Conservation (phyloP, 1,284 basidiomycete species). For the Lignosus rhinocerotis region DNA sequence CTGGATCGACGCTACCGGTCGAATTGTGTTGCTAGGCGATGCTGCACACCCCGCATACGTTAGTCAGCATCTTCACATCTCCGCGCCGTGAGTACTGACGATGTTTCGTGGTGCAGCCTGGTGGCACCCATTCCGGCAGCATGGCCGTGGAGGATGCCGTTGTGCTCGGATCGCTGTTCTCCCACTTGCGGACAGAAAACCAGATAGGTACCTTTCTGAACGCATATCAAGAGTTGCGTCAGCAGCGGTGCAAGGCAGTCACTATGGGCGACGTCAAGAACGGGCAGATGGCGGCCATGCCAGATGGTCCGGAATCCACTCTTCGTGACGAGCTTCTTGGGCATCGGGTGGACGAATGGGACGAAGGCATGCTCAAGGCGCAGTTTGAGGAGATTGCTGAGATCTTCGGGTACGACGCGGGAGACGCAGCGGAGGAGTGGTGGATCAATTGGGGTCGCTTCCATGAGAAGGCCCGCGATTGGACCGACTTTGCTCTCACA, state of each 20-base stretch:
- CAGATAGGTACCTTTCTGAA: constrained; percentile 45
- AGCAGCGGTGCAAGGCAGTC: constrained; percentile 39
- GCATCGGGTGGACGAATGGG: constrained; percentile 21
- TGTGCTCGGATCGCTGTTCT: constrained; percentile 48
- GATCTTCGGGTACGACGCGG: constrained; percentile 36
- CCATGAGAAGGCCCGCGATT: constrained; percentile 17
- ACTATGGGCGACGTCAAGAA: constrained; percentile 39
- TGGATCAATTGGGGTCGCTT: constrained; percentile 38
- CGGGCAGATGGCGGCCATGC: constrained; percentile 36
- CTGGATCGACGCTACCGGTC: constrained; percentile 53
- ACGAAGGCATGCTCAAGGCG: constrained; percentile 28
- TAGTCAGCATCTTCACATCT: constrained; percentile 34
- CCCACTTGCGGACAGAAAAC: constrained; percentile 39
- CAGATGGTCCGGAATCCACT: constrained; percentile 41
- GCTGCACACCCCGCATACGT: constrained; percentile 47
- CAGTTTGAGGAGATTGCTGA: constrained; percentile 31
- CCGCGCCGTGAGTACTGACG: neutral
- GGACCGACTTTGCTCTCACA: neutral
- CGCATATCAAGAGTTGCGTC: constrained; percentile 47
- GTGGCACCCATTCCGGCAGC: constrained; percentile 40
- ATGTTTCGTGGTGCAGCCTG: constrained; percentile 27
- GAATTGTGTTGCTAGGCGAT: constrained; percentile 48
- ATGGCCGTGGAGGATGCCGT: constrained; percentile 46
- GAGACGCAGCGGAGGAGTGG: constrained; percentile 39
- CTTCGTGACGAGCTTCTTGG: constrained; percentile 41